These are phyloP conservation scores for Corymbia maculata DNA, from an alignment of 345 rosid species.

Conservation along the genomic window DNA sequence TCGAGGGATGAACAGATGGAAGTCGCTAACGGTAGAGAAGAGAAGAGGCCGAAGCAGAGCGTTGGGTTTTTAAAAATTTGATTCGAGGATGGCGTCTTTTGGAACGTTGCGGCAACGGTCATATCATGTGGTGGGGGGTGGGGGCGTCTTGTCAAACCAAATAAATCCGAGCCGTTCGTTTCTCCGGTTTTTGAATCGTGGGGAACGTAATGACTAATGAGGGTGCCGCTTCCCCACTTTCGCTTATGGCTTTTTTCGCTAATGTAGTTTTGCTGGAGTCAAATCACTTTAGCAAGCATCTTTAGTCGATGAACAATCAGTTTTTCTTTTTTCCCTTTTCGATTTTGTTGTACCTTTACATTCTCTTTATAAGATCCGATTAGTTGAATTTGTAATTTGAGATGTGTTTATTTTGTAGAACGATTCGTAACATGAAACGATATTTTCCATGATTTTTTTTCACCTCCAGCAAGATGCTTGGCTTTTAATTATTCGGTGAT, in stretches of 20 bases:
- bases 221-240: not conserved
- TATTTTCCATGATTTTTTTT: not conserved
- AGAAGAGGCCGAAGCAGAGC: not conserved
- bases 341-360: not conserved
- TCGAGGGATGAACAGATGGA: not conserved
- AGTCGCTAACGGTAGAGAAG: slow-evolving; percentile 35
- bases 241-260: not conserved
- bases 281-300: not conserved
- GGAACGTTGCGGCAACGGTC: slow-evolving; percentile 63
- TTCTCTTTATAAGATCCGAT: not conserved
- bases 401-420: fast-evolving
- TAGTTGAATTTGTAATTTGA: not conserved
- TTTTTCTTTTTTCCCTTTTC: not conserved
- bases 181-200: not conserved
- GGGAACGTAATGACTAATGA: not conserved
- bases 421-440: fast-evolving
- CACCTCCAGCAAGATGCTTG: too few relatives aligned
- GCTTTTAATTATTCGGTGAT: not conserved
- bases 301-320: not conserved
- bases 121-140: not conserved
- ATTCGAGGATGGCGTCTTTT: not conserved
- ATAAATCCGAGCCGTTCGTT: not conserved
- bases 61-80: slow-evolving; percentile 5
- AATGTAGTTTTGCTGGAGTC: not conserved
- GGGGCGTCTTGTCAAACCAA: not conserved